Evolutionary conservation across 148 eudicot species (phyloP), one percentile per base, ranked within the genome.

Genomic region (Silene uniflora): DNA sequence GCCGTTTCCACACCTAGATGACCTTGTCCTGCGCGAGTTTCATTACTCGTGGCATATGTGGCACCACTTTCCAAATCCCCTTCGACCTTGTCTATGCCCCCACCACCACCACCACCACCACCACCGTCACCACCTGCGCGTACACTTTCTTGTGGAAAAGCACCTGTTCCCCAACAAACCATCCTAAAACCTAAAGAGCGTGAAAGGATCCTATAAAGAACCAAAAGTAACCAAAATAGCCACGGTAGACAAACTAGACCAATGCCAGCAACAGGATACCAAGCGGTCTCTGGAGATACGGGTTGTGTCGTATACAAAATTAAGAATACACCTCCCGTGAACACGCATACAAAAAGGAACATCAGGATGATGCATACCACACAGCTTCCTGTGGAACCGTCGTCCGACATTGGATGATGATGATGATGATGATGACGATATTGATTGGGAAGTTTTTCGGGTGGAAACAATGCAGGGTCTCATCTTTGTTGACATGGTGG

Each of bases 211-310:
- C 87, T 72, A 32, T 84, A 84, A 13, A 76, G 35, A 16, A 80
- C 61, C 6, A 82, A 79, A 13, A 82, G 62, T 42, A 84, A 7
- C 87, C 87, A 84, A 63, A 84, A 84, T 62, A 84, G 59, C 87
- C 87, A 84, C 9, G 87, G 87, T 59, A 84, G 63, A 69, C 83
- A 82, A 58, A 84, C 81, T 23, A 84, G 65, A 21, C 6, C 10
- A 3, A 84, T 77, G 21, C 87, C 87, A 11, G 70, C 73, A 60
- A 61, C 1, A 0, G 87, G 83, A 42, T 81, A 84, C 73, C 73
- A 76, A 1, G 78, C 47, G 5, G 80, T 74, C 27, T 56, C 29
- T 5, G 80, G 80, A 7, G 80, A 46, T 11, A 75, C 70, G 3
- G 83, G 79, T 9, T 74, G 64, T 39, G 76, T 71, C 67, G 81